A percentile compares a stretch with the other conserved stretches of the same genome.
These are phyloP conservation scores for Daedalea quercina DNA, from an alignment of 768 basidiomycete genomes.

Conservation along the genomic window DNA sequence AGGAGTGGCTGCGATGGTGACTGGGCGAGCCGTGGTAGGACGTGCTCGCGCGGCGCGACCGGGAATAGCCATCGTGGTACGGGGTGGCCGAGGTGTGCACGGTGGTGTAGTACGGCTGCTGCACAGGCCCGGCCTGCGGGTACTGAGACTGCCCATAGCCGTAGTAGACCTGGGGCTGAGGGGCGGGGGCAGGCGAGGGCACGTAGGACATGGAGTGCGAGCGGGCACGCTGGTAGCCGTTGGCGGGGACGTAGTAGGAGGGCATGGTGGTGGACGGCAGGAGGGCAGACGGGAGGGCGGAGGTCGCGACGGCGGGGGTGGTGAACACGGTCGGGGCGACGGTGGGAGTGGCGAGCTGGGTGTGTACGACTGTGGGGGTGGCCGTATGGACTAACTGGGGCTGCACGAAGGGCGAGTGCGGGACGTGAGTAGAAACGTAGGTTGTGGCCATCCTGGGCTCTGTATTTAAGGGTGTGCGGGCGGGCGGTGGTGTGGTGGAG, in stretches of 20 bases:
- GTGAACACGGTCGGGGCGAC: not conserved
- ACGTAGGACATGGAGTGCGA: constrained; percentile 17
- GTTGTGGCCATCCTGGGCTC: constrained; percentile 3
- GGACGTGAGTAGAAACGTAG: not conserved
- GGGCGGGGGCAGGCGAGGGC: constrained; percentile 16
- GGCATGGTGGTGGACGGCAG: constrained; percentile 14
- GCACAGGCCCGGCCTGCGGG: not conserved
- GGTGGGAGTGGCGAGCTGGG: not conserved
- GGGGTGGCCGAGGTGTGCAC: constrained; percentile 3
- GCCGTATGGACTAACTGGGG: constrained; percentile 2
- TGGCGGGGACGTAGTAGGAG: constrained; percentile 22
- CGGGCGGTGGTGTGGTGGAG: constrained; percentile 3
- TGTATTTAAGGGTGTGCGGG: not conserved
- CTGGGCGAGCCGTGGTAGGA: constrained; percentile 6
- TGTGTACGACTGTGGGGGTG: constrained; percentile 1
- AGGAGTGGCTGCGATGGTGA: constrained; percentile 10
- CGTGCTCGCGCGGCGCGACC: constrained; percentile 14
- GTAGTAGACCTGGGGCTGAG: constrained; percentile 15
- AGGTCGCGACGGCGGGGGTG: not conserved
- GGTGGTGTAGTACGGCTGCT: not conserved
- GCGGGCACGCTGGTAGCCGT: constrained; percentile 14
- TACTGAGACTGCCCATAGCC: constrained; percentile 1
- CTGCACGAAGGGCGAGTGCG: too few relatives aligned
- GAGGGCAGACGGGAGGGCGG: too few relatives aligned
- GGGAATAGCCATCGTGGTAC: constrained; percentile 10